Percentiles rank a stretch among this genome's conserved stretches.
phyloP scores from a whole-genome alignment of 176 grass and related monocot genomes.

The Avena atlantica region DNA sequence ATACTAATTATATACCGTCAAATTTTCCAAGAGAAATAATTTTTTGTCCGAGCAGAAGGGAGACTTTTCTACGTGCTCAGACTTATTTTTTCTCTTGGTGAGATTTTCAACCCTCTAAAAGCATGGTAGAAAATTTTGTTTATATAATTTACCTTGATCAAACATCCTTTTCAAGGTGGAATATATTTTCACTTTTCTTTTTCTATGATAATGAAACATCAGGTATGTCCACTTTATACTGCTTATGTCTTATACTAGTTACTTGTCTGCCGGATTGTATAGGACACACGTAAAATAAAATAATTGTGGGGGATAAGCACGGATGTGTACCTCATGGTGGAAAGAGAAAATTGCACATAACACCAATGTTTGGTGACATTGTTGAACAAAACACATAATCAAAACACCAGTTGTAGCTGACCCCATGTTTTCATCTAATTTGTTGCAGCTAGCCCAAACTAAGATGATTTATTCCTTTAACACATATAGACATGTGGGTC shows the following conservation, averaged over 20 bases:
- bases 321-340: slow-evolving; percentile 48
- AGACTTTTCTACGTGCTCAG: not conserved
- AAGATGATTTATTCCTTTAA: too few relatives aligned
- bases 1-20: not conserved
- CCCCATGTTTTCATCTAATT: too few relatives aligned
- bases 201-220: not conserved
- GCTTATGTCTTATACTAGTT: slow-evolving; percentile 25
- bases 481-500: too few relatives aligned
- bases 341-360: not conserved
- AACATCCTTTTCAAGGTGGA: not conserved
- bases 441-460: too few relatives aligned
- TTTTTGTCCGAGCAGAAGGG: not conserved
- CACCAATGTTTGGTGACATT: too few relatives aligned
- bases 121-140: too few relatives aligned
- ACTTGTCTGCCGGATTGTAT: not conserved
- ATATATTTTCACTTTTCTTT: slow-evolving; percentile 5
- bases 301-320: slow-evolving; percentile 23
- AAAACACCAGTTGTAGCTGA: too few relatives aligned
- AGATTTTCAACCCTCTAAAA: not conserved
- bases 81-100: not conserved
- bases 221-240: slow-evolving; percentile 34
- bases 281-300: not conserved
- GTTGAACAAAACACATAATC: too few relatives aligned
- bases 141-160: too few relatives aligned
- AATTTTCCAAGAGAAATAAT: not conserved